Percentiles rank a stretch among this genome's conserved stretches.
phyloP scores from a whole-genome alignment of 2,329 filamentous ascomycete genomes.

The Talaromyces albobiverticillius region DNA sequence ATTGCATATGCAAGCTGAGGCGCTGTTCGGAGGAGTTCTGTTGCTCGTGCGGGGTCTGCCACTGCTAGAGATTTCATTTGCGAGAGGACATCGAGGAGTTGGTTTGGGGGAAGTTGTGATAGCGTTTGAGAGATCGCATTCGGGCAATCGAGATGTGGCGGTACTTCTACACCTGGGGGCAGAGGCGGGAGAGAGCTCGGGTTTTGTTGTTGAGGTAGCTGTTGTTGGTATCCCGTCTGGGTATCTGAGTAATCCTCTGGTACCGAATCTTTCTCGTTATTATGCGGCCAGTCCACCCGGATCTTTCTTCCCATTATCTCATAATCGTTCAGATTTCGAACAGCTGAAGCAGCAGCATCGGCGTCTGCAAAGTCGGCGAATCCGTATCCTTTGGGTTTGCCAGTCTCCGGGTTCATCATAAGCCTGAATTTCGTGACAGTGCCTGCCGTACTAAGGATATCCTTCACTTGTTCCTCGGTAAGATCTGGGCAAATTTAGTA shows the following conservation, averaged over 20 bases:
- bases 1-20: constrained; percentile 93
- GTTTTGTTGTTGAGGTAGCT: constrained; percentile 36
- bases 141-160: constrained; percentile 75
- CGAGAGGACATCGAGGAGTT: constrained; percentile 87
- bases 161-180: constrained; percentile 79
- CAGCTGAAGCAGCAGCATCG: constrained; percentile 87
- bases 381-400: constrained; percentile 91
- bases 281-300: constrained; percentile 93
- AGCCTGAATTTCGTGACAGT: constrained; percentile 89
- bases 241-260: constrained; percentile 45
- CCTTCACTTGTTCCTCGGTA: constrained; percentile 91
- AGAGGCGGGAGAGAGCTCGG: constrained; percentile 69
- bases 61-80: constrained; percentile 93
- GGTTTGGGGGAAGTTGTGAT: constrained; percentile 76
- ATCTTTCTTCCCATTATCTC: constrained; percentile 94
- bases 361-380: constrained; percentile 95
- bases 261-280: constrained; percentile 71
- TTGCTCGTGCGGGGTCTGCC: constrained; percentile 76
- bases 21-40: constrained; percentile 79
- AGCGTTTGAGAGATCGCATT: constrained; percentile 93
- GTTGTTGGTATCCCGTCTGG: constrained; percentile 31
- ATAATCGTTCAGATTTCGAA: constrained; percentile 91
- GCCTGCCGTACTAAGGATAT: constrained; percentile 87
- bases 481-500: constrained; percentile 60
- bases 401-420: constrained; percentile 93